Conservation (phyloP, 2,329 filamentous ascomycete genomes). For the Penicillium thymicola region DNA sequence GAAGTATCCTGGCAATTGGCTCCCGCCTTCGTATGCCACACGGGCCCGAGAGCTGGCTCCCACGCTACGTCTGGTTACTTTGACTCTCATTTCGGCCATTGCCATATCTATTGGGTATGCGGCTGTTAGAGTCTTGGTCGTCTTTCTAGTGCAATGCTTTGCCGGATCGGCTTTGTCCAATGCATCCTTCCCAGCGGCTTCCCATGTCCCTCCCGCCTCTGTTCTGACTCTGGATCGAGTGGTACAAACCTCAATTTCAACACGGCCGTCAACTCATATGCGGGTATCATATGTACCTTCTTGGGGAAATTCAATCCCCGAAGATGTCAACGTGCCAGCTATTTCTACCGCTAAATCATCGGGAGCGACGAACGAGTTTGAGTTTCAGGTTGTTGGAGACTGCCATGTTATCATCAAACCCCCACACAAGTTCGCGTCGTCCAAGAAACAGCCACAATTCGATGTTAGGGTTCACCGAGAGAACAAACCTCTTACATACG, state of each 20-base stretch:
- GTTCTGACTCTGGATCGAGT: slow-evolving; percentile 17
- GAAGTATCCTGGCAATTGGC: slow-evolving; percentile 25
- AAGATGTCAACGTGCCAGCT: slow-evolving; percentile 25
- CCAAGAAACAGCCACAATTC: slow-evolving; percentile 48
- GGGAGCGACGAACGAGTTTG: slow-evolving; percentile 43
- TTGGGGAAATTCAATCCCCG: slow-evolving; percentile 21
- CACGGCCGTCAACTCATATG: slow-evolving; percentile 20
- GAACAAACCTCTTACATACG: slow-evolving; percentile 42
- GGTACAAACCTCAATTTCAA: slow-evolving; percentile 26
- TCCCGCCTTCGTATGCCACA: slow-evolving; percentile 22
- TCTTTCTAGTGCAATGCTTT: slow-evolving; percentile 27
- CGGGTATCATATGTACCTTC: slow-evolving; percentile 14
- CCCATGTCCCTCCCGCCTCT: slow-evolving; percentile 20
- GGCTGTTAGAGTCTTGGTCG: slow-evolving; percentile 23
- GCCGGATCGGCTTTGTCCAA: slow-evolving; percentile 25
- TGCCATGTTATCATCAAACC: slow-evolving; percentile 53
- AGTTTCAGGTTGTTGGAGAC: slow-evolving; percentile 54
- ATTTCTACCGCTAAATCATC: slow-evolving; percentile 20
- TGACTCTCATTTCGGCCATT: slow-evolving; percentile 29
- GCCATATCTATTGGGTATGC: slow-evolving; percentile 32
- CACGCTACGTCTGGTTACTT: slow-evolving; percentile 28
- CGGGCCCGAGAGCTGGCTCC: slow-evolving; percentile 24
- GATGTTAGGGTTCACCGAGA: slow-evolving; percentile 48
- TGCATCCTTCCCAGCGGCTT: slow-evolving; percentile 14
- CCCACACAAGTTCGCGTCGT: slow-evolving; percentile 41